These are phyloP conservation scores for Gynochthodes officinalis DNA, from an alignment of 257 asterid species.

Conservation along the genomic window DNA sequence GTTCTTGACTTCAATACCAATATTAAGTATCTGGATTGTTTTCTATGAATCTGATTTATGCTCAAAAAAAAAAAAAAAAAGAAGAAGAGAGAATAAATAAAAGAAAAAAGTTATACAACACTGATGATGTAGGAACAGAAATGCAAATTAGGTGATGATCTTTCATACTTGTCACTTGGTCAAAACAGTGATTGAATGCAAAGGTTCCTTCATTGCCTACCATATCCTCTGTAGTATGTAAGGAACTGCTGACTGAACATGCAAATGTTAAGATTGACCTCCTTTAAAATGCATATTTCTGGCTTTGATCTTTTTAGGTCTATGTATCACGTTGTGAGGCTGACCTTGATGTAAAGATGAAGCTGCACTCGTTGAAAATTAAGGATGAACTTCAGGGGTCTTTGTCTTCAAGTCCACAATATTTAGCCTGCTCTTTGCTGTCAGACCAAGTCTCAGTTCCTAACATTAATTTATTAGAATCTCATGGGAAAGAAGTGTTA, in stretches of 20 bases:
- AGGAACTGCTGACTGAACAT: background rate
- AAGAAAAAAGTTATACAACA: background rate
- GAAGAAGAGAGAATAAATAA: background rate
- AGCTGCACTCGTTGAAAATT: slow-evolving; percentile 90
- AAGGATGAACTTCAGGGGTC: slow-evolving; percentile 86
- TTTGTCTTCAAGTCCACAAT: slow-evolving; percentile 55
- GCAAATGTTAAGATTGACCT: background rate
- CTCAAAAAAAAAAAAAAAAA: background rate
- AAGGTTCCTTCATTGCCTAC: background rate
- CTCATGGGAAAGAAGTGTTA: slow-evolving; percentile 42
- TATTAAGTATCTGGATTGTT: background rate
- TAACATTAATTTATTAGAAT: slow-evolving; percentile 37
- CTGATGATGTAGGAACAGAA: background rate
- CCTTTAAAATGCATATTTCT: slow-evolving; percentile 3
- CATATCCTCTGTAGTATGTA: background rate
- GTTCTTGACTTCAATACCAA: background rate
- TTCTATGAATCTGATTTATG: background rate
- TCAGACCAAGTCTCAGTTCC: slow-evolving; percentile 46
- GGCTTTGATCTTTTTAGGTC: slow-evolving; percentile 50
- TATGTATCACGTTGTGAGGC: slow-evolving; percentile 64
- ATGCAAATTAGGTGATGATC: background rate
- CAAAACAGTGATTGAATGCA: background rate
- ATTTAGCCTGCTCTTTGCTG: slow-evolving; percentile 80
- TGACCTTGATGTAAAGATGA: slow-evolving; percentile 76
- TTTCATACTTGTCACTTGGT: background rate